Evolutionary conservation across 2,329 filamentous ascomycete species (phyloP).

Genomic region (Mycosphaerella sp.): DNA sequence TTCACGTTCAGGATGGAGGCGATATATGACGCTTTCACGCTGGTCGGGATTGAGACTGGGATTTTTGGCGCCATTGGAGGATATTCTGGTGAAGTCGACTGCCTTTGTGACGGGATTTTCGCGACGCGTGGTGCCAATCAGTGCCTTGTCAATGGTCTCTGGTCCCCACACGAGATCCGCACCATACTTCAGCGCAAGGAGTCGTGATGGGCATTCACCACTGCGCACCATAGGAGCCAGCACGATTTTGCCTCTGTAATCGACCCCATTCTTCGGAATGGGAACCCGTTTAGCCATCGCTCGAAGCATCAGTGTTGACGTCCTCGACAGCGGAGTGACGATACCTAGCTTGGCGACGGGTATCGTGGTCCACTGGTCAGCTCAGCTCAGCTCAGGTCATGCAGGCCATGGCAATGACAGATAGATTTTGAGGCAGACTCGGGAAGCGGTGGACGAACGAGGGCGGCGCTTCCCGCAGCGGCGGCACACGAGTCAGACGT

Average conservation of each 20-base stretch:
- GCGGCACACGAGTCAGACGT: too few species aligned
- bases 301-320: constrained; percentile 17
- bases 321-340: constrained; percentile 21
- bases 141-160: constrained; percentile 85
- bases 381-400: too few species aligned
- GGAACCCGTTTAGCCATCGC: constrained; percentile 57
- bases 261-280: constrained; percentile 80
- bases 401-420: not conserved
- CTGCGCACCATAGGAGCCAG: constrained; percentile 87
- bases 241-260: constrained; percentile 89
- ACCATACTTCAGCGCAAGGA: constrained; percentile 87
- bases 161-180: constrained; percentile 95
- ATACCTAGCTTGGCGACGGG: not conserved
- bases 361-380: too few species aligned
- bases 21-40: constrained; percentile 66
- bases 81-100: constrained; percentile 74
- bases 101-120: constrained; percentile 70
- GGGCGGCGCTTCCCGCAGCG: too few species aligned
- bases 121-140: constrained; percentile 78
- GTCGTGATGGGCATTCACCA: constrained; percentile 86
- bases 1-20: constrained; percentile 73
- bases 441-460: too few species aligned
- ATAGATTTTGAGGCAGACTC: not conserved
- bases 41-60: constrained; percentile 49
- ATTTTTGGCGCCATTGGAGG: constrained; percentile 63